phyloP scores from a whole-genome alignment of 345 rosid species.

The Arabis alpina region DNA sequence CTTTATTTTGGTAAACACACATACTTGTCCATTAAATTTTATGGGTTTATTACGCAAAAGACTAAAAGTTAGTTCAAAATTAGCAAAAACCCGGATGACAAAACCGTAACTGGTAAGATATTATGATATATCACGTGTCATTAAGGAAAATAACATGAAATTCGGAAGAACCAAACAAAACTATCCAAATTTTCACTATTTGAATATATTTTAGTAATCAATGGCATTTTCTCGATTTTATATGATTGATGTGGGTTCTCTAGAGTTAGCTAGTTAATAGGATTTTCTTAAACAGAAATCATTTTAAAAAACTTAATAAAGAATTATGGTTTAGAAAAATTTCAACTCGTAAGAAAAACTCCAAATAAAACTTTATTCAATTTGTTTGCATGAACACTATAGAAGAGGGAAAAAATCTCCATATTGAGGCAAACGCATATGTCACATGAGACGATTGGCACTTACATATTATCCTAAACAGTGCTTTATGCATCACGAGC shows the following conservation, averaged over 20 bases:
- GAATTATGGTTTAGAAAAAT: not conserved
- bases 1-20: slow-evolving; percentile 3
- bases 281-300: not conserved
- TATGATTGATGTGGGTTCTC: not conserved
- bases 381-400: not conserved
- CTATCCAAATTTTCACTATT: too few species aligned
- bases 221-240: not conserved
- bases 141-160: too few species aligned
- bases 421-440: slow-evolving; percentile 33
- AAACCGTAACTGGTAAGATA: too few species aligned
- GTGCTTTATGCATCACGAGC: slow-evolving; percentile 21
- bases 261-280: not conserved
- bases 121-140: too few species aligned
- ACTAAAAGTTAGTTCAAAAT: too few species aligned
- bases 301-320: not conserved
- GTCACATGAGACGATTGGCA: slow-evolving; percentile 27
- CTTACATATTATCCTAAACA: slow-evolving; percentile 33
- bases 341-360: not conserved
- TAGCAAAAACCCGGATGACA: too few species aligned
- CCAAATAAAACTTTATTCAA: not conserved
- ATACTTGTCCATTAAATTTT: not conserved
- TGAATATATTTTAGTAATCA: too few species aligned
- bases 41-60: not conserved
- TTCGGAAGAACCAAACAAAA: too few species aligned
- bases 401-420: slow-evolving; percentile 9